phyloP scores from a whole-genome alignment of 208 protist genomes.

The Trypanosoma scelopori region DNA sequence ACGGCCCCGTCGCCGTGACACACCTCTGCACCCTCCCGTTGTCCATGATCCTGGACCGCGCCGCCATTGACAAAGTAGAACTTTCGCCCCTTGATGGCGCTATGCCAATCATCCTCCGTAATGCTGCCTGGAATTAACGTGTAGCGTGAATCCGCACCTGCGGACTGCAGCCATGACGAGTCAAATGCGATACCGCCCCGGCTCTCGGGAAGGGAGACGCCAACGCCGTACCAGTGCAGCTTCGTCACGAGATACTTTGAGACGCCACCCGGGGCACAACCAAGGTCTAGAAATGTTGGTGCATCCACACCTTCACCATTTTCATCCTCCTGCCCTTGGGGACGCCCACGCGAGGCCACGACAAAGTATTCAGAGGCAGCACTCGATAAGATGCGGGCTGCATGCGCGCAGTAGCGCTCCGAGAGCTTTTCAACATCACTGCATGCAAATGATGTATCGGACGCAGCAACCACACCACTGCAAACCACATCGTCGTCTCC shows the following conservation, averaged over 20 bases:
- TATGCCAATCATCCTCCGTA: slow-evolving; percentile 21
- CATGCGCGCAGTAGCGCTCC: slow-evolving; percentile 64
- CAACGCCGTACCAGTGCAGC: slow-evolving; percentile 68
- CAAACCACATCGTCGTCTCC: too few relatives aligned
- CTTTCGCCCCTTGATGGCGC: slow-evolving; percentile 14
- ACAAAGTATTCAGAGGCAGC: slow-evolving; percentile 26
- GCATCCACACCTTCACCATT: background rate
- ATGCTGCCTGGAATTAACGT: slow-evolving; percentile 22
- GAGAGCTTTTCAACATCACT: slow-evolving; percentile 45
- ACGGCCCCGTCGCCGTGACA: background rate
- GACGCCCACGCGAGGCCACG: slow-evolving; percentile 4
- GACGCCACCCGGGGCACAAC: slow-evolving; percentile 70
- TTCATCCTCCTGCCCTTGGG: background rate
- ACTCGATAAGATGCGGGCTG: slow-evolving; percentile 26
- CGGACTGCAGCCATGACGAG: slow-evolving; percentile 15
- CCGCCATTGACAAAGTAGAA: slow-evolving; percentile 82
- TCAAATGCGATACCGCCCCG: slow-evolving; percentile 66
- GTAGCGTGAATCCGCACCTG: background rate
- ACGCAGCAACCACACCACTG: background rate
- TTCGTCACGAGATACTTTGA: slow-evolving; percentile 61
- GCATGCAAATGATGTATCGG: slow-evolving; percentile 41
- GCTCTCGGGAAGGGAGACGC: slow-evolving; percentile 47
- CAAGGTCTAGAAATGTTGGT: slow-evolving; percentile 69
- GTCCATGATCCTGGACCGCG: slow-evolving; percentile 78
- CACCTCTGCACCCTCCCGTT: slow-evolving; percentile 32